phyloP scores from a whole-genome alignment of 805 yeast species.

The Spencermartinsiella europaea region DNA sequence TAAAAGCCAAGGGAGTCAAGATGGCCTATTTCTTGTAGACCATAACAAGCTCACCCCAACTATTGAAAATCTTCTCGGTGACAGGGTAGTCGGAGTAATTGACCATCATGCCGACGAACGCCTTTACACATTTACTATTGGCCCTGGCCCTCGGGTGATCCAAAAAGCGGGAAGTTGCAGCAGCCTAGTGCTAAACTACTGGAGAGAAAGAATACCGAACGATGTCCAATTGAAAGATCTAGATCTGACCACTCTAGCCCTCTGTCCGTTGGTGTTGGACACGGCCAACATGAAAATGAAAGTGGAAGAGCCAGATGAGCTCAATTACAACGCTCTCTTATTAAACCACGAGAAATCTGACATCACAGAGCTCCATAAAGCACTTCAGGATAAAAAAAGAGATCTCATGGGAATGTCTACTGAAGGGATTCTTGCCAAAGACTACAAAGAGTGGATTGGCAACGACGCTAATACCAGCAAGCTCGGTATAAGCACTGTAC shows the following conservation, averaged over 20 bases:
- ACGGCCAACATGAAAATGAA: constrained; percentile 63
- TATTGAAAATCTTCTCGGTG: constrained; percentile 39
- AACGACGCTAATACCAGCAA: constrained; percentile 17
- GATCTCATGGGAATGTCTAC: constrained; percentile 57
- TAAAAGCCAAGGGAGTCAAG: constrained; percentile 12
- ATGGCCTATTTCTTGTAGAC: constrained; percentile 66
- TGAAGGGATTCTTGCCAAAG: constrained; percentile 67
- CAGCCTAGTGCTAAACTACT: constrained; percentile 65
- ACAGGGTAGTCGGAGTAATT: constrained; percentile 52
- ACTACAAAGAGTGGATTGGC: constrained; percentile 66
- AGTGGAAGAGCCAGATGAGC: constrained; percentile 52
- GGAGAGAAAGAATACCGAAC: constrained; percentile 15
- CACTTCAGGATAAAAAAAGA: constrained; percentile 48
- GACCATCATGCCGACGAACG: constrained; percentile 86
- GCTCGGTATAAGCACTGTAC: constrained; percentile 75
- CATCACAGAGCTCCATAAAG: constrained; percentile 27
- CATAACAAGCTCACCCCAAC: constrained; percentile 66
- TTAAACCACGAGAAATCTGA: constrained; percentile 15
- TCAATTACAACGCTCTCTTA: constrained; percentile 40
- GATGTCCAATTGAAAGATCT: constrained; percentile 12
- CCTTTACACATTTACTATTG: constrained; percentile 38
- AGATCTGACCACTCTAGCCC: constrained; percentile 35
- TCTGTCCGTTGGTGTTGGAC: constrained; percentile 72
- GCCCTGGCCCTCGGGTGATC: constrained; percentile 53
- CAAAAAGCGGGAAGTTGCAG: constrained; percentile 72